Percentiles rank a stretch among this genome's conserved stretches.
These are phyloP conservation scores for Hamamelis virginiana DNA, from an alignment of 164 flowering plant species.

Conservation along the genomic window DNA sequence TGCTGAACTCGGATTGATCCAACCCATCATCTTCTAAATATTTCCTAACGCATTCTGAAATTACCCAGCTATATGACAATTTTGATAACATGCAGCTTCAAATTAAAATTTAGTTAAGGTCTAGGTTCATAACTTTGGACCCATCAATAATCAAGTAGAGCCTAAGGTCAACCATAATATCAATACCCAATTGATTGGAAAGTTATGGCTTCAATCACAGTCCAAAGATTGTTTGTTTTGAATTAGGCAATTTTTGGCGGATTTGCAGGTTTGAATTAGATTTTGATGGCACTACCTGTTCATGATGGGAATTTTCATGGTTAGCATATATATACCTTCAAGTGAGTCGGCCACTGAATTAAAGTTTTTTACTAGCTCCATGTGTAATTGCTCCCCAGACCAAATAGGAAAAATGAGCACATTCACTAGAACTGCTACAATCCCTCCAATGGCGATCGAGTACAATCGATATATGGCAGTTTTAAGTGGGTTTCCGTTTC, in stretches of 20 bases:
- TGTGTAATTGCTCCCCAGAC: constrained; percentile 84
- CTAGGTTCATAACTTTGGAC: too few species aligned
- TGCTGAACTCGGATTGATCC: constrained; percentile 53
- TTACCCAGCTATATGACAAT: too few species aligned
- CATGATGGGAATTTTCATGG: neutral
- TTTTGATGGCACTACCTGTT: too few species aligned
- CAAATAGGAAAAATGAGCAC: constrained; percentile 69
- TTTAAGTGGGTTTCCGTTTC: constrained; percentile 56
- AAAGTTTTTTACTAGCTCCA: constrained; percentile 60
- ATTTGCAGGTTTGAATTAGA: too few species aligned
- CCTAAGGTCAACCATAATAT: too few species aligned
- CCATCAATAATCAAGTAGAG: too few species aligned
- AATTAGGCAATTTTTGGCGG: too few species aligned
- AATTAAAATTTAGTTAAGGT: neutral
- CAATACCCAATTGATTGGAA: too few species aligned
- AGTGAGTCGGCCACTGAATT: constrained; percentile 70
- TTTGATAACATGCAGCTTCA: too few species aligned
- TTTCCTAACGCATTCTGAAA: constrained; percentile 72
- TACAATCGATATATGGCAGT: constrained; percentile 73
- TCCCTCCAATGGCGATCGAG: constrained; percentile 77
- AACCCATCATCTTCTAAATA: constrained; percentile 68
- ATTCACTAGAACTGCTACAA: constrained; percentile 75
- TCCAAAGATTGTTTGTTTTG: too few species aligned
- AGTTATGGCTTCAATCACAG: too few species aligned
- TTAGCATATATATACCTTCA: constrained; percentile 47